Evolutionary conservation across 257 asterid species (phyloP).

Genomic region (Petunia secreta): DNA sequence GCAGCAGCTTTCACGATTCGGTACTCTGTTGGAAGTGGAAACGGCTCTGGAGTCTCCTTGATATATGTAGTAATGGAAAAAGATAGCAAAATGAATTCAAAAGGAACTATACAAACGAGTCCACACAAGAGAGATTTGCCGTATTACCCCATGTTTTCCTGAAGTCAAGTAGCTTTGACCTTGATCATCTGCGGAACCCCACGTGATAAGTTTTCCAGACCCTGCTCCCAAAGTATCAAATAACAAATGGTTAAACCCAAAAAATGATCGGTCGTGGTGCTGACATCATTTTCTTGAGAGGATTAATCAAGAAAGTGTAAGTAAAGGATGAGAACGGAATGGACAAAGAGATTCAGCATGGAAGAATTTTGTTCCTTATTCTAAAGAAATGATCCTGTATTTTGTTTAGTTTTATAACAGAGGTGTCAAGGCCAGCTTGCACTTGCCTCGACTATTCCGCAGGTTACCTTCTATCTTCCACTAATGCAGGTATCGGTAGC

Average conservation of each 20-base stretch:
- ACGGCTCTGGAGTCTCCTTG: slow-evolving; percentile 69
- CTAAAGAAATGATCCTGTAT: neutral
- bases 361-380: neutral
- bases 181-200: slow-evolving; percentile 93
- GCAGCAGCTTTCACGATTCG: slow-evolving; percentile 66
- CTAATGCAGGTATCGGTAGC: too few species aligned
- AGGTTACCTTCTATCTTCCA: too few species aligned
- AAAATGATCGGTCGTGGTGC: neutral
- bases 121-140: slow-evolving; percentile 3
- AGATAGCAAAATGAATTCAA: slow-evolving; percentile 35
- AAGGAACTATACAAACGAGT: slow-evolving; percentile 1
- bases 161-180: slow-evolving; percentile 83
- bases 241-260: slow-evolving; percentile 8
- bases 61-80: slow-evolving; percentile 25
- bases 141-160: slow-evolving; percentile 82
- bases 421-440: too few species aligned
- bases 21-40: slow-evolving; percentile 60
- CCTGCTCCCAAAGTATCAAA: slow-evolving; percentile 37
- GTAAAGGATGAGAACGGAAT: neutral
- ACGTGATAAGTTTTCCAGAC: slow-evolving; percentile 61
- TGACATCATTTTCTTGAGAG: neutral
- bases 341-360: neutral
- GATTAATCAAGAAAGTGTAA: neutral
- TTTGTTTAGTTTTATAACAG: too few species aligned
- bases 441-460: too few species aligned